These are phyloP conservation scores for Voacanga thouarsii DNA, from an alignment of 257 asterid genomes.

Conservation along the genomic window DNA sequence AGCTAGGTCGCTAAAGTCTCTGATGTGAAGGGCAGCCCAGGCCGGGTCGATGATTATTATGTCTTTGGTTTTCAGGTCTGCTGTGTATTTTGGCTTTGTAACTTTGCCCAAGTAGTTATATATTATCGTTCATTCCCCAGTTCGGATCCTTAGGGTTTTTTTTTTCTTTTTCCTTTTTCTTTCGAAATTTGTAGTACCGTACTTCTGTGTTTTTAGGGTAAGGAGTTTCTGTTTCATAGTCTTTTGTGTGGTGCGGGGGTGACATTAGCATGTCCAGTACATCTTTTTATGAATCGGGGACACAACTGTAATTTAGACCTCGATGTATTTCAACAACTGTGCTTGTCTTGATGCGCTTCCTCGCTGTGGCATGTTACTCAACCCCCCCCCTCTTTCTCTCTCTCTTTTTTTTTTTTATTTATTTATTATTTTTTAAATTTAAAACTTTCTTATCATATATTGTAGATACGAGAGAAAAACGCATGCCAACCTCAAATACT, in stretches of 20 bases:
- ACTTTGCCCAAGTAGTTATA: neutral
- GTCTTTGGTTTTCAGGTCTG: neutral
- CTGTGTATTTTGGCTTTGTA: neutral
- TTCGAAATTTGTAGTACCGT: too few species aligned
- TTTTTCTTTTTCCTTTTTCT: neutral
- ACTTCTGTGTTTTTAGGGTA: too few species aligned
- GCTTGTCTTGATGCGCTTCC: neutral
- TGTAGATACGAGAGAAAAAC: too few species aligned
- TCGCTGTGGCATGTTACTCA: neutral
- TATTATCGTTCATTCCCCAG: neutral
- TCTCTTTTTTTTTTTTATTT: neutral
- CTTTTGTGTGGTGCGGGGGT: too few species aligned
- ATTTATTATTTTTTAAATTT: too few species aligned
- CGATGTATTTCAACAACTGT: neutral
- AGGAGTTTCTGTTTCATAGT: neutral
- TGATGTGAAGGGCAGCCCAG: conserved; percentile 40
- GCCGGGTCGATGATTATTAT: neutral
- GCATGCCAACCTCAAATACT: too few species aligned
- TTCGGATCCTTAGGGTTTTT: neutral
- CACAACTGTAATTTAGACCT: neutral
- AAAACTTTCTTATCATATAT: too few species aligned
- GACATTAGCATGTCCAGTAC: conserved; percentile 1
- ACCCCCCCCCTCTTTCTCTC: too few species aligned
- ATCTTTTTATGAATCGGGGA: neutral
- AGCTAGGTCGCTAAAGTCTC: conserved; percentile 73